Base-by-base conservation (phyloP, 805 yeast species). In the Wickerhamiella parazyma region DNA sequence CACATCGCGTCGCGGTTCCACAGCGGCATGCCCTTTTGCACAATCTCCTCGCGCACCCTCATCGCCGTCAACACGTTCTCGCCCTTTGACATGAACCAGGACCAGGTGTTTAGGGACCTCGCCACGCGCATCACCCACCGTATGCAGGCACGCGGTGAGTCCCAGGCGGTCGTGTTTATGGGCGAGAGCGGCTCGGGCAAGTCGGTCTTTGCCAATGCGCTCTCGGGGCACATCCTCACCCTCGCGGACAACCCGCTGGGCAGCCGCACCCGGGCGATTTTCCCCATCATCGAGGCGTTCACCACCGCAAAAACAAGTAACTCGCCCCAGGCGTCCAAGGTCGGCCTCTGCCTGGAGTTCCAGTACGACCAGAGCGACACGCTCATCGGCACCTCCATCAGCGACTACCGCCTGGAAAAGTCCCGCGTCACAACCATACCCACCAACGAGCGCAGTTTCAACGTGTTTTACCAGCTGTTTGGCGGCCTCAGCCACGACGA, bases 391-490 rank as follows among this genome's bases (percentile, higher is more conserved):
- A 74, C 77, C 20, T 67, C 70, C 41, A 62, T 75, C 20, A 68
- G 72, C 48, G 73, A 73, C 51, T 75, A 73, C 51, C 63, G 77
- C 16, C 64, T 75, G 24, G 78, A 75, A 49, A 67, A 75, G 43
- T 66, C 73, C 11, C 63, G 79, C 36, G 73, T 74, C 26, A 70
- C 75, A 11, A 56, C 62, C 31, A 75, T 72, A 36, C 68, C 72
- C 29, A 55, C 63, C 4, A 62, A 67, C 26, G 80, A 75, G 58
- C 63, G 80, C 42, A 75, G 75, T 56, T 75, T 71, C 56, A 78
- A 75, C 50, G 69, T 73, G 2, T 74, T 75, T 50, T 75, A 75
- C 55, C 75, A 72, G 51, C 66, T 75, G 42, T 58, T 75, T 16
- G 67, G 68, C 44, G 79, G 79, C 1, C 63, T 65, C 40, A 62